Base-by-base conservation (phyloP, 441 rosid species). In the Pelargonium fulgidum region DNA sequence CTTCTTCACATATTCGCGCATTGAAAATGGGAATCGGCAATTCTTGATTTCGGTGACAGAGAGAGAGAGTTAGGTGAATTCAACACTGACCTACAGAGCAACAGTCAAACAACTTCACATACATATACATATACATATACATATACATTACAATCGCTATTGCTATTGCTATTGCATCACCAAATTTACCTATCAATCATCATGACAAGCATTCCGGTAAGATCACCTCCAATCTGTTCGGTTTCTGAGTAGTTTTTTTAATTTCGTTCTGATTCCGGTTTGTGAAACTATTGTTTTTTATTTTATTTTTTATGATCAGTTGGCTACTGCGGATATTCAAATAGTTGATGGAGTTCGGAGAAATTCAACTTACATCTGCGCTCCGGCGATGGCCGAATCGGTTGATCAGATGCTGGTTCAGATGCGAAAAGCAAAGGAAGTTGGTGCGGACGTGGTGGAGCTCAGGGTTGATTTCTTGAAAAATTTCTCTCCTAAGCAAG, bases 401-500 rank as follows among this genome's bases (percentile, higher is more conserved):
- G 82, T 80, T 6, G 82, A 78, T 58, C 74, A 76, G 70, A 79
- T 82, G 85, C 63, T 85, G 67, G 61, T 50, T 48, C 75, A 50
- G 45, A 81, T 83, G 83, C 33, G 50, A n/a, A 74, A 64, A 22
- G 85, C 87, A 10, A 84, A 84, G 74, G 79, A 78, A 47, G 33
- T 67, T 2, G 86, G 86, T 1, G 88, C 85, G 24, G 88, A 85
- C 75, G 68, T 81, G 19, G 86, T 78, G 13, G 88, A 85, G 74
- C 26, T 81, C 48, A 72, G 84, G 52, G 22, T 85, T 64, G 85
- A 81, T 72, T 81, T 65, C 72, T 72, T 85, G 77, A 82, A 73
- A 73, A 82, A 68, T 69, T 78, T 82, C 63, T 68, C 67, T 66
- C 83, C 85, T 50, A 72, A 29, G 50, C 79, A 70, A 45, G 85